Percentiles rank a stretch among this genome's conserved stretches.
Conservation (phyloP, 2,329 filamentous ascomycete genomes). For the Xylogone sp. region DNA sequence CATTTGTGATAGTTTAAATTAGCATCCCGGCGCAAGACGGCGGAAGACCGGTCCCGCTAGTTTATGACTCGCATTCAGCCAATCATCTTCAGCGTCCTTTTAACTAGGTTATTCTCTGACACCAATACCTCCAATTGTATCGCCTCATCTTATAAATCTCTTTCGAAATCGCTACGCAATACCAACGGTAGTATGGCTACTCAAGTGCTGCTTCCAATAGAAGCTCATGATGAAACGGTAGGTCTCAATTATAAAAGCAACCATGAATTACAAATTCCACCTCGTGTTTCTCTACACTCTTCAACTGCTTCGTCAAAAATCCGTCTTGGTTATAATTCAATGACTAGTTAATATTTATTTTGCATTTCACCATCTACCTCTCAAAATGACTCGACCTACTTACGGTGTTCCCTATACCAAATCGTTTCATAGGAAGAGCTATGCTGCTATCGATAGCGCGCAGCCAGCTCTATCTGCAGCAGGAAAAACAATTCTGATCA, state of each 20-base stretch:
- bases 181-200: neutral
- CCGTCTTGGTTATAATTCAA: neutral
- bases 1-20: neutral
- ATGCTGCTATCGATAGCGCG: slow-evolving; percentile 24
- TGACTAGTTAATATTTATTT: neutral
- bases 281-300: too few relatives aligned
- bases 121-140: neutral
- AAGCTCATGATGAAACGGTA: neutral
- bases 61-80: neutral
- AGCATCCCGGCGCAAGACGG: neutral
- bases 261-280: too few relatives aligned
- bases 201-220: neutral
- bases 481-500: slow-evolving; percentile 11
- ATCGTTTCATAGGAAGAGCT: slow-evolving; percentile 22
- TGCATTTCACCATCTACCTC: neutral
- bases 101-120: neutral
- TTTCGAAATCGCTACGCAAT: neutral
- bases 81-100: neutral
- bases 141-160: neutral
- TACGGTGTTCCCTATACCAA: slow-evolving; percentile 13
- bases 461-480: slow-evolving; percentile 2
- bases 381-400: neutral
- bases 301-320: neutral
- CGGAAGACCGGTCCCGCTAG: neutral
- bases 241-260: neutral